Base-by-base conservation (phyloP, 2,329 filamentous ascomycete species). In the Pleurostoma richardsiae region DNA sequence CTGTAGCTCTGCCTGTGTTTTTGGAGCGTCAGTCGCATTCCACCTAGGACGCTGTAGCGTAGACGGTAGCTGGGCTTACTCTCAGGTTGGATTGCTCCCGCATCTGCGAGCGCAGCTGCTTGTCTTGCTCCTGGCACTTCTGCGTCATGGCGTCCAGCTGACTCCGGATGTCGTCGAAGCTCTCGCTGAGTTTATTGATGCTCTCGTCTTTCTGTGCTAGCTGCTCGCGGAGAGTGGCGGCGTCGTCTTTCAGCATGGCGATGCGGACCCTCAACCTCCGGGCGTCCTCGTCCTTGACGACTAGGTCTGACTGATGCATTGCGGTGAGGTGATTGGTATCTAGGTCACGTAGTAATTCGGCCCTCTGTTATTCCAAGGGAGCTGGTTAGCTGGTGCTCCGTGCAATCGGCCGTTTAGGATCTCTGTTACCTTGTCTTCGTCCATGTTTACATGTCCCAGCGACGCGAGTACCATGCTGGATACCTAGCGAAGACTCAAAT, bases 201-300 rank as follows among this genome's bases (percentile, higher is more conserved):
- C 79, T 76, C 44, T 80, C 73, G 44, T 86, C 79, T 54, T 79
- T 78, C 38, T 80, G 68, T 4, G 72, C 66, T 19, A 91, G 63
- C 52, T 85, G 76, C 40, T 83, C 77, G 53, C 81, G 79, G 29
- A 96, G 66, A 7, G 79, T 74, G 42, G 83, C 79, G 52, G 85
- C 88, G 52, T 95, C 86, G 53, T 91, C 82, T 51, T 84, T 76
- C n/a, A 88, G 71, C n/a, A 90, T 67, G 45, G 91, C 69, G 46
- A 84, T 74, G 52, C 84, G 80, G 50, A 92, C 74, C 54, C 82
- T 82, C 44, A 90, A 67, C 53, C 83, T 78, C 42, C 91, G 83
- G 38, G 80, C 73, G 49, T 85, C 81, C 63, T 97, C 91, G 53
- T 90, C 82, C 57, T 88, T 87, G 54, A 81, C 70, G 46, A 95